A percentile compares a stretch with the other conserved stretches of the same genome.
These are phyloP conservation scores for Beauveria medogensis DNA, from an alignment of 2,329 filamentous ascomycete genomes.

Conservation along the genomic window DNA sequence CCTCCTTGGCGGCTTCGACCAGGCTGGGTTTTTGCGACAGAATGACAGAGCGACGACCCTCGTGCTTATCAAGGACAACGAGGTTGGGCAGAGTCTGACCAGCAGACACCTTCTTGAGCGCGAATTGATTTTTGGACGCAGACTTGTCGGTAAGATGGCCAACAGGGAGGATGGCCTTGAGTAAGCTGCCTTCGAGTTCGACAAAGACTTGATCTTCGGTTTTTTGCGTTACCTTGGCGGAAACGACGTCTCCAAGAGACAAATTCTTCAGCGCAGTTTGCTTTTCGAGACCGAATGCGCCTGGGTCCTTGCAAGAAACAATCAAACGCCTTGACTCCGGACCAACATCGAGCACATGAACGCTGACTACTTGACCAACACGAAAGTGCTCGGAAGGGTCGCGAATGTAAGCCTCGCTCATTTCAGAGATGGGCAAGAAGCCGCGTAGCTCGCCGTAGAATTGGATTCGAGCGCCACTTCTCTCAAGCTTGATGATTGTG, in stretches of 20 bases:
- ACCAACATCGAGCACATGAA: slow-evolving; percentile 78
- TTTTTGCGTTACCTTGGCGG: slow-evolving; percentile 74
- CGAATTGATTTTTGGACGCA: slow-evolving; percentile 64
- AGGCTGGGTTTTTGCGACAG: slow-evolving; percentile 80
- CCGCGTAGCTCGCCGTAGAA: slow-evolving; percentile 81
- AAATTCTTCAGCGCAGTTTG: slow-evolving; percentile 67
- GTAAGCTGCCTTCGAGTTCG: slow-evolving; percentile 62
- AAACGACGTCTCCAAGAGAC: slow-evolving; percentile 64
- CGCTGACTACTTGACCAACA: slow-evolving; percentile 81
- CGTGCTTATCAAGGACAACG: slow-evolving; percentile 79
- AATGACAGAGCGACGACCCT: slow-evolving; percentile 64
- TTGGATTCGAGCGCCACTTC: slow-evolving; percentile 77
- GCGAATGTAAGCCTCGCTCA: slow-evolving; percentile 94
- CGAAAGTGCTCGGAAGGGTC: slow-evolving; percentile 87
- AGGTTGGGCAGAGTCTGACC: slow-evolving; percentile 77
- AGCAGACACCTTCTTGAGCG: slow-evolving; percentile 72
- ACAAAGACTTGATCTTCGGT: slow-evolving; percentile 68
- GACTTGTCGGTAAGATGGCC: slow-evolving; percentile 83
- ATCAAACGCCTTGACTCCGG: slow-evolving; percentile 62
- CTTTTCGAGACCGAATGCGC: slow-evolving; percentile 64
- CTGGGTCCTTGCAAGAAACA: slow-evolving; percentile 88
- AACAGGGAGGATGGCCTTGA: slow-evolving; percentile 70
- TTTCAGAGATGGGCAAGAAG: slow-evolving; percentile 88
- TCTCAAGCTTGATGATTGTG: slow-evolving; percentile 74
- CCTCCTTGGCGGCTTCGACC: slow-evolving; percentile 63